Conservation (phyloP, 768 basidiomycete species). For the Boletus rex-veris region DNA sequence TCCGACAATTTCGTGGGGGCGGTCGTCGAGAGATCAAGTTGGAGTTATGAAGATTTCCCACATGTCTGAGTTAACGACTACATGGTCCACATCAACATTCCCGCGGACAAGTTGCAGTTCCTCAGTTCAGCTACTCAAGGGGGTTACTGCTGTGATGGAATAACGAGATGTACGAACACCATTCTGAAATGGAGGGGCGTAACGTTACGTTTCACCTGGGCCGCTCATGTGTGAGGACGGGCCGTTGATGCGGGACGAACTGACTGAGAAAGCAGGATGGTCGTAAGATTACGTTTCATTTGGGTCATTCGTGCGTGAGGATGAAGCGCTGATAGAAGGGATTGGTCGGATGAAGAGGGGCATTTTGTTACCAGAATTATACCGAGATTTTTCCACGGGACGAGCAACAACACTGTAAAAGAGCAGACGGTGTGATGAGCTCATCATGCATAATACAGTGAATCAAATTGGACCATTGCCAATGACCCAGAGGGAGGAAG, state of each 20-base stretch:
- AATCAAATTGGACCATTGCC: constrained; percentile 6
- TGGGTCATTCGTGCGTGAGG: not conserved
- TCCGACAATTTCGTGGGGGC: constrained; percentile 1
- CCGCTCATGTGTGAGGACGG: constrained; percentile 6
- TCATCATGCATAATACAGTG: not conserved
- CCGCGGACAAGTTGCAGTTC: constrained; percentile 20
- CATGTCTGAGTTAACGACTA: constrained; percentile 24
- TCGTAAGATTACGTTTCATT: not conserved
- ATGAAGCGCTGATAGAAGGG: constrained; percentile 1
- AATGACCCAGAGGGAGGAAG: constrained; percentile 1
- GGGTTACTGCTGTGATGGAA: constrained; percentile 17
- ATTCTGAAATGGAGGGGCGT: not conserved
- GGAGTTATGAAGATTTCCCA: constrained; percentile 11
- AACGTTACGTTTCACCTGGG: constrained; percentile 2
- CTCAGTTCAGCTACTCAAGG: constrained; percentile 1
- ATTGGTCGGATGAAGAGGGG: constrained; percentile 47
- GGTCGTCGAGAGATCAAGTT: not conserved
- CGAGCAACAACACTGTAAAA: constrained; percentile 48
- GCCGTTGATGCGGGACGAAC: not conserved
- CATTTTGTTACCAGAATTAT: constrained; percentile 57
- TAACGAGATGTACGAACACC: constrained; percentile 23
- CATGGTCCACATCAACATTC: constrained; percentile 7
- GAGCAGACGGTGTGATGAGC: constrained; percentile 14
- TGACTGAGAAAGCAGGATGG: not conserved
- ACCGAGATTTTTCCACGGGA: constrained; percentile 54